phyloP scores from a whole-genome alignment of 768 basidiomycete genomes.

The Rhizopogon vesiculosus region DNA sequence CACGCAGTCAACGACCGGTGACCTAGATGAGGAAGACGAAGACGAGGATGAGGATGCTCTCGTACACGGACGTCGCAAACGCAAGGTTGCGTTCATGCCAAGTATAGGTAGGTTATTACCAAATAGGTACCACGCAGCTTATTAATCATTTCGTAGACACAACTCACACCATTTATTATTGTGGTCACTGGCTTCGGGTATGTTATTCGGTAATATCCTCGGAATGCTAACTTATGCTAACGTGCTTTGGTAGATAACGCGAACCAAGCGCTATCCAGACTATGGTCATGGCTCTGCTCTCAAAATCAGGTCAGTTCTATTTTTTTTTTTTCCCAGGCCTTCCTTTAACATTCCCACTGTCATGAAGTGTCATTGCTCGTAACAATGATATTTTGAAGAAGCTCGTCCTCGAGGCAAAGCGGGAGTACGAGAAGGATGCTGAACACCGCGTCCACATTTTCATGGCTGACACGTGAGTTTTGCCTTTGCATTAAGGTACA shows the following conservation, averaged over 20 bases:
- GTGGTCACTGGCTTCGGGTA: conserved; percentile 84
- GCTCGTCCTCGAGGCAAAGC: conserved; percentile 82
- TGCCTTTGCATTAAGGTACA: conserved; percentile 12
- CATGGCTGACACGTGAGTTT: conserved; percentile 79
- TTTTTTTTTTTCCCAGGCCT: conserved; percentile 9
- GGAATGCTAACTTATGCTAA: conserved; percentile 16
- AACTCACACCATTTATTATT: conserved; percentile 86
- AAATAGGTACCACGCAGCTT: conserved; percentile 8
- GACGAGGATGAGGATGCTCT: conserved; percentile 52
- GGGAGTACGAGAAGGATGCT: conserved; percentile 87
- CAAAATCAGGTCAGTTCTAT: conserved; percentile 63
- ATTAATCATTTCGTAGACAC: conserved; percentile 48
- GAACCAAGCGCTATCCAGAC: conserved; percentile 72
- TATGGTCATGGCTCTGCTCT: conserved; percentile 70
- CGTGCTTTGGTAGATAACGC: conserved; percentile 55
- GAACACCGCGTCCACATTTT: conserved; percentile 89
- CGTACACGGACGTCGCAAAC: conserved; percentile 66
- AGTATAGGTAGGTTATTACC: conserved; percentile 55
- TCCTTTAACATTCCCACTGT: conserved; percentile 6
- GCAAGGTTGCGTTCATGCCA: conserved; percentile 84
- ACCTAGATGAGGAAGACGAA: conserved; percentile 76
- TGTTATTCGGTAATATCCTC: conserved; percentile 19
- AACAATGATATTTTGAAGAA: conserved; percentile 86
- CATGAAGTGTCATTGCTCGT: conserved; percentile 73
- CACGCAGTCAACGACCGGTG: conserved; percentile 65